Percentiles rank a stretch among this genome's conserved stretches.
These are phyloP conservation scores for Aspergillus heteromorphus DNA, from an alignment of 495 filamentous ascomycete species.

Conservation along the genomic window DNA sequence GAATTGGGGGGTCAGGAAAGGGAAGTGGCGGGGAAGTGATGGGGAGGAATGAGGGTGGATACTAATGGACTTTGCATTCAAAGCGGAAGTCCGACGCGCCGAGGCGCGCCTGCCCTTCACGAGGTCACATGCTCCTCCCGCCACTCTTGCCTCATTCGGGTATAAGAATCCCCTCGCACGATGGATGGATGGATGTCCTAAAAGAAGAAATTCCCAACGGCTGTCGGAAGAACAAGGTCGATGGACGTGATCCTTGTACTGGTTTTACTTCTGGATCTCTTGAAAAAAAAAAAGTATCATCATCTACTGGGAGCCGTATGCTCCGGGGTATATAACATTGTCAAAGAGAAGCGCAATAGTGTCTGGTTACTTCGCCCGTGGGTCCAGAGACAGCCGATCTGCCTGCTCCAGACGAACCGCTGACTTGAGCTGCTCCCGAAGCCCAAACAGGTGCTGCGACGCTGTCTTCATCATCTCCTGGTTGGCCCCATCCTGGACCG, in stretches of 20 bases:
- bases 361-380: conserved; percentile 46
- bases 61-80: not conserved
- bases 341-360: conserved; percentile 2
- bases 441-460: conserved; percentile 51
- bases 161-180: too few species aligned
- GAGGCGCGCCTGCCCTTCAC: conserved; percentile 26
- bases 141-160: too few species aligned
- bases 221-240: too few species aligned
- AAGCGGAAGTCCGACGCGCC: conserved; percentile 21
- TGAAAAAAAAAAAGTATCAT: not conserved
- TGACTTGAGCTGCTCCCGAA: conserved; percentile 59
- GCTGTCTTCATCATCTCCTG: conserved; percentile 52
- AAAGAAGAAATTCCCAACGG: too few species aligned
- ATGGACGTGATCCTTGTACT: conserved; percentile 4
- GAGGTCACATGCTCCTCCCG: conserved; percentile 42
- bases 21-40: not conserved
- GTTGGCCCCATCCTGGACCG: conserved; percentile 46
- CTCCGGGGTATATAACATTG: conserved; percentile 18
- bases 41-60: too few species aligned
- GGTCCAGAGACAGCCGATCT: conserved; percentile 62
- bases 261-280: not conserved
- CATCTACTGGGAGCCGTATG: conserved; percentile 13
- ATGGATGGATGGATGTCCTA: too few species aligned
- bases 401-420: conserved; percentile 58
- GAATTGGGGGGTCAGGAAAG: not conserved